Evolutionary conservation across 805 yeast species (phyloP), one percentile per base, ranked within the genome.

Genomic region (Candida ortonii): DNA sequence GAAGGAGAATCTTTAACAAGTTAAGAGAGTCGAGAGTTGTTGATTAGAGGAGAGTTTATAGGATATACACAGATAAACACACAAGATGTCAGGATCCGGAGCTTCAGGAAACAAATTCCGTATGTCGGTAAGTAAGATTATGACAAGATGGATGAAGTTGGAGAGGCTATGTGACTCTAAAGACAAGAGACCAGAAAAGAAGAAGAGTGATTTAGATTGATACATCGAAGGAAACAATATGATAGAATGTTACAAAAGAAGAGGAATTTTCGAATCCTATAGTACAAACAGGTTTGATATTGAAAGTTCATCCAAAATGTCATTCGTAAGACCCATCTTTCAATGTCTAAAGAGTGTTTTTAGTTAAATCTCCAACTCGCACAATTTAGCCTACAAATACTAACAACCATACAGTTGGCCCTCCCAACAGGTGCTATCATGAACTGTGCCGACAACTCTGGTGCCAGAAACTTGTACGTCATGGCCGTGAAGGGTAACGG

Each of bases 361-460:
- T 20, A 20, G 8, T 20, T 9, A 11, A 20, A 28, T 8, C 16
- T n/a, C n/a, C n/a, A n/a, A n/a, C n/a, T n/a, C n/a, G n/a, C n/a
- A n/a, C n/a, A n/a, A n/a, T 12, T 18, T 4, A 25, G 28, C 17
- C 19, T n/a, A 7, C 3, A 14, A 30, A 33, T 39, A 48, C 49
- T 46, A 46, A 42, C 48, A 28, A 14, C 13, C 16, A 33, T 47
- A 52, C 64, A 86, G 93, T 87, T 93, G 77, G 99, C 95, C 82
- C 84, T 93, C 70, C 99, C 99, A 77, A 83, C 79, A 61, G 98
- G 97, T 74, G 99, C 99, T 73, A 87, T 93, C 72, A 83, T 93
- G 78, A 94, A 94, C 89, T 93, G 99, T 80, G 89, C 94, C 75
- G 99, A 93, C 73, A 93, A 93, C 96, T 78, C 94, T 64, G 99